These are phyloP conservation scores for Aspergillus hortae DNA, from an alignment of 2,329 filamentous ascomycete genomes.

Conservation along the genomic window DNA sequence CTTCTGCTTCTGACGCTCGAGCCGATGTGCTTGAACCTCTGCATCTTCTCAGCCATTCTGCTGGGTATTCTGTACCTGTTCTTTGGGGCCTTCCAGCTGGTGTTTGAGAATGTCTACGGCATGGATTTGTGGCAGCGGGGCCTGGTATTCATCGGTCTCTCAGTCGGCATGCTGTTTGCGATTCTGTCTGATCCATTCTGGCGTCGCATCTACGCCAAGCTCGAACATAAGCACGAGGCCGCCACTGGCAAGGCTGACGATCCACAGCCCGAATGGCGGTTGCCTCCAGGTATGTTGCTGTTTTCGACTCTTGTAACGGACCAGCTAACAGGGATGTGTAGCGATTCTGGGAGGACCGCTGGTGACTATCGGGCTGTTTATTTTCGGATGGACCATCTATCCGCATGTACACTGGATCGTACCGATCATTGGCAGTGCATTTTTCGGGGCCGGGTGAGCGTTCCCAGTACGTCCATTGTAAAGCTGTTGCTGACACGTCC, in stretches of 20 bases:
- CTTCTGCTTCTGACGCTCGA: constrained; percentile 77
- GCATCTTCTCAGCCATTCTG: constrained; percentile 78
- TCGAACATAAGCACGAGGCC: constrained; percentile 37
- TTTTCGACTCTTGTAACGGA: too few relatives aligned
- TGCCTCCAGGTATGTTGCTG: constrained; percentile 59
- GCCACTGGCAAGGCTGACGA: constrained; percentile 35
- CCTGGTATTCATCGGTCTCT: constrained; percentile 65
- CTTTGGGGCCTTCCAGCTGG: constrained; percentile 80
- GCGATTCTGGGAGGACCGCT: constrained; percentile 69
- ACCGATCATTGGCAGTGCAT: constrained; percentile 66
- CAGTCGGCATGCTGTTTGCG: constrained; percentile 46
- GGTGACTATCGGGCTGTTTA: constrained; percentile 78
- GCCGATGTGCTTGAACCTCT: constrained; percentile 81
- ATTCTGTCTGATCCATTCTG: constrained; percentile 46
- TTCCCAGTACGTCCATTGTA: constrained; percentile 8
- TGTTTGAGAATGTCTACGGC: constrained; percentile 70
- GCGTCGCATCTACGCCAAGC: constrained; percentile 42
- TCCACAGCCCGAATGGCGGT: constrained; percentile 81
- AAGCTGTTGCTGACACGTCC: background rate
- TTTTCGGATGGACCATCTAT: constrained; percentile 84
- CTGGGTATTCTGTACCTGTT: constrained; percentile 86
- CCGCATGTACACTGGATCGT: constrained; percentile 69
- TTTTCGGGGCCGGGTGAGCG: constrained; percentile 69
- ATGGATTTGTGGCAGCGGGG: constrained; percentile 78
- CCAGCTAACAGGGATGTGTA: constrained; percentile 11